phyloP scores from a whole-genome alignment of 345 rosid species.

The Excoecaria cochinchinensis region DNA sequence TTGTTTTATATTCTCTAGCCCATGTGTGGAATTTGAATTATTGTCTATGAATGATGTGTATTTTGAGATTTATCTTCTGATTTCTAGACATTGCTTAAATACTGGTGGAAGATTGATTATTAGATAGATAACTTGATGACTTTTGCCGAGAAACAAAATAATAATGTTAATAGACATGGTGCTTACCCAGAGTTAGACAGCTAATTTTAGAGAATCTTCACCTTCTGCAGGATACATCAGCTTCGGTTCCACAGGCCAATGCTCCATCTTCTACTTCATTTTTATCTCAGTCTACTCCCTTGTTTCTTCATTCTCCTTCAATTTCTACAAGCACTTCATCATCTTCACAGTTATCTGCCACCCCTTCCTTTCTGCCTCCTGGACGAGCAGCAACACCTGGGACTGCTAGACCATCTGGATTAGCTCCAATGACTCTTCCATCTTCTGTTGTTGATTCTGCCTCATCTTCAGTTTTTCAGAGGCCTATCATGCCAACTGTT shows the following conservation, averaged over 20 bases:
- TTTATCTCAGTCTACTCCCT: constrained; percentile 43
- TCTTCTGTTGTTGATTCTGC: constrained; percentile 46
- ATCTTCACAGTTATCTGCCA: constrained; percentile 34
- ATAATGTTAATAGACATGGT: neutral
- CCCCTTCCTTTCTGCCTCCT: constrained; percentile 43
- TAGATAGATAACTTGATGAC: neutral
- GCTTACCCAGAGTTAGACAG: neutral
- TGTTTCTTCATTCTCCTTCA: constrained; percentile 36
- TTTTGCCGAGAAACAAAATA: neutral
- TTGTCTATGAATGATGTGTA: neutral
- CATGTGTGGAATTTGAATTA: neutral
- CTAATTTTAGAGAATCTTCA: constrained; percentile 10
- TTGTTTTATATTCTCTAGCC: neutral
- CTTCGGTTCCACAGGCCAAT: constrained; percentile 36
- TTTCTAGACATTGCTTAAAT: neutral
- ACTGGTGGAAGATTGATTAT: neutral
- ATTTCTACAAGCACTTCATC: constrained; percentile 27
- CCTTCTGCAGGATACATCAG: constrained; percentile 41
- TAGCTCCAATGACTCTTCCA: constrained; percentile 31
- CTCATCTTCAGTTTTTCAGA: constrained; percentile 33
- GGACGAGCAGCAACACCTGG: constrained; percentile 39
- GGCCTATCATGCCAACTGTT: constrained; percentile 41
- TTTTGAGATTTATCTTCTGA: neutral
- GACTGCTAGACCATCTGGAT: constrained; percentile 44
- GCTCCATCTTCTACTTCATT: constrained; percentile 28